phyloP scores from a whole-genome alignment of 2,329 filamentous ascomycete species.

The Ascochyta pisi region DNA sequence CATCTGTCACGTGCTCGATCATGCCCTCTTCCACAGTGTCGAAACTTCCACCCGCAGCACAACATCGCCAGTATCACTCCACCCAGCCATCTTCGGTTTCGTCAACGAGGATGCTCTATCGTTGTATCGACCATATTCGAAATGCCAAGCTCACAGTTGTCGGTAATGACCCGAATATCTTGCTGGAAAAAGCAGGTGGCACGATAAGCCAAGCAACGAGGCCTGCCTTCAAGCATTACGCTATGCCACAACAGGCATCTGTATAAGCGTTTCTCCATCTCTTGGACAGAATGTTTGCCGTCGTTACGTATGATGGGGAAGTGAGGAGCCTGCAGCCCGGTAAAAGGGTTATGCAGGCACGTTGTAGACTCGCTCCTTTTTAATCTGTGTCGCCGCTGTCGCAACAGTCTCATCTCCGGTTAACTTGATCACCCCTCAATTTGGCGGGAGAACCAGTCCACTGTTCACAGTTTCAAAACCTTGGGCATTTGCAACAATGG shows the following conservation, averaged over 20 bases:
- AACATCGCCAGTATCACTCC: neutral
- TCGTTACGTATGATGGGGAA: constrained; percentile 25
- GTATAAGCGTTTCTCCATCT: constrained; percentile 23
- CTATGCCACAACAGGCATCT: constrained; percentile 36
- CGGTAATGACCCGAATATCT: constrained; percentile 13
- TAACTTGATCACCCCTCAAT: neutral
- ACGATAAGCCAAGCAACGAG: constrained; percentile 32
- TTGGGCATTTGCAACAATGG: constrained; percentile 1
- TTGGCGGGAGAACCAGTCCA: neutral
- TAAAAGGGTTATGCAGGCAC: constrained; percentile 7
- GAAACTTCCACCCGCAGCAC: neutral
- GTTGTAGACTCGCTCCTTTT: neutral
- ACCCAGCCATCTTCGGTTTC: constrained; percentile 1
- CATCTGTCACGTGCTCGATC: neutral
- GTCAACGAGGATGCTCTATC: constrained; percentile 2
- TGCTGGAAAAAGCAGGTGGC: constrained; percentile 32
- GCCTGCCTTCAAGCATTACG: constrained; percentile 14
- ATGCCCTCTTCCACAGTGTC: neutral
- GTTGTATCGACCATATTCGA: neutral
- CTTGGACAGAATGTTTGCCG: constrained; percentile 16
- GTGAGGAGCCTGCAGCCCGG: constrained; percentile 1
- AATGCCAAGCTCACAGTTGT: constrained; percentile 10
- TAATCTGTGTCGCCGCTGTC: neutral
- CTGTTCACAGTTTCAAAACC: neutral
- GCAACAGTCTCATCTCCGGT: neutral